Base-by-base conservation (phyloP, 345 rosid genomes). In the Hibiscus tridactylites region DNA sequence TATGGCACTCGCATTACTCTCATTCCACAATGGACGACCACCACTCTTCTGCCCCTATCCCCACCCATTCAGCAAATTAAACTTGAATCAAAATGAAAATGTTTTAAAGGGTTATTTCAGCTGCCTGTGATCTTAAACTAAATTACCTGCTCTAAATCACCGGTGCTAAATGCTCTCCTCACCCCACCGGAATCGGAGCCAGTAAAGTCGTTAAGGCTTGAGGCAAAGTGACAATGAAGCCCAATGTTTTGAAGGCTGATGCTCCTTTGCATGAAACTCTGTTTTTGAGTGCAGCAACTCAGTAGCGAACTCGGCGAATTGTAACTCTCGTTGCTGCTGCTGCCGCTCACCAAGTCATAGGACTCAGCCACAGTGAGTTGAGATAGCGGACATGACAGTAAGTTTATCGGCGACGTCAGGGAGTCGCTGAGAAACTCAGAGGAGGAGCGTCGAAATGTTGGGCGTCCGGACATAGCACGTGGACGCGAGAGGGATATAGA, bases 161-260 rank as follows among this genome's bases (percentile, higher is more conserved):
- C 93, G 47, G 93, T 82, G 77, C 97, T 91, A 70, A 78, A 89
- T 60, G 85, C 93, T 83, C 92, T 87, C 73, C 92, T 83, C 2
- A 85, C 91, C 16, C 87, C 84, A 75, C 87, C 76, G 2, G 35
- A 37, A 24, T 84, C 88, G 57, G 79, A 24, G 72, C 85, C 98
- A n/a, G 78, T 6, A 58, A 81, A 72, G 50, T 74, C 71, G 58
- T 72, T 85, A 6, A 71, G 80, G 63, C 75, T 71, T 50, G 80
- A 73, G 4, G 59, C 39, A 49, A 78, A 85, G 60, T 67, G 79
- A 79, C 74, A 80, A 49, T 67, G 79, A 66, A 39, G 9, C 44
- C 9, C 9, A 39, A 39, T 39, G 44, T 74, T 79, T 49, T 80
- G 81, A 28, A 85, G 80, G 70, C 91, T 88, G 37, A 65, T 76